These are phyloP conservation scores for Zangia roseola DNA, from an alignment of 768 basidiomycete species.

Conservation along the genomic window DNA sequence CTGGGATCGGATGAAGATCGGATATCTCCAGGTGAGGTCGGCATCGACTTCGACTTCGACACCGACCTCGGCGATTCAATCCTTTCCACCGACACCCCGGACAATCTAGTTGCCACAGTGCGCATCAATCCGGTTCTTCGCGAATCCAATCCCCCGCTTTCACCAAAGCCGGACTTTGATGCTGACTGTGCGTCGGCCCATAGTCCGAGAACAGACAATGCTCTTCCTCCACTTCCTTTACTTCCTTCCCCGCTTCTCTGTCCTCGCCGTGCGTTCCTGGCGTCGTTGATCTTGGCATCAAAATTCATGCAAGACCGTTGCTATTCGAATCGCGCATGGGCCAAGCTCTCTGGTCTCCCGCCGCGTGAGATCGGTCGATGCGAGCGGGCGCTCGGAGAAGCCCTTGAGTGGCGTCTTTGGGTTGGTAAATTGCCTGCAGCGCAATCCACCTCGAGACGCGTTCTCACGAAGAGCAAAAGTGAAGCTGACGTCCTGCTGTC, in stretches of 20 bases:
- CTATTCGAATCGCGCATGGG: conserved; percentile 94
- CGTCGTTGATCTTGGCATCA: conserved; percentile 82
- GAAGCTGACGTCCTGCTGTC: conserved; percentile 38
- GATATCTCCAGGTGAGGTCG: conserved; percentile 43
- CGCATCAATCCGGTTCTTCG: conserved; percentile 35
- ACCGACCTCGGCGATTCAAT: conserved; percentile 28
- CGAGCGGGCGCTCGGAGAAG: conserved; percentile 83
- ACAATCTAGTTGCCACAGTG: conserved; percentile 43
- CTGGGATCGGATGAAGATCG: conserved; percentile 41
- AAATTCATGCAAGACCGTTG: conserved; percentile 94
- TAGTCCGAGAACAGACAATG: conserved; percentile 13
- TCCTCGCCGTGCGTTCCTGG: conserved; percentile 85
- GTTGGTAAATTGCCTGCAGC: conserved; percentile 65
- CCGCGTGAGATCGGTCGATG: conserved; percentile 85
- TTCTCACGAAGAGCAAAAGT: conserved; percentile 51
- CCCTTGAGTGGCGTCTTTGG: conserved; percentile 91
- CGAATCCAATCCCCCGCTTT: conserved; percentile 17
- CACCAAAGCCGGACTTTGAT: conserved; percentile 13
- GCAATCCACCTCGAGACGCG: conserved; percentile 35
- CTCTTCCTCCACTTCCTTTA: conserved; percentile 36
- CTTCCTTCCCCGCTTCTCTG: conserved; percentile 85
- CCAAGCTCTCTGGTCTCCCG: conserved; percentile 85
- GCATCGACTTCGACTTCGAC: conserved; percentile 42
- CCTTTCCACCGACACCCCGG: conserved; percentile 11
- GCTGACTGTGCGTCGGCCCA: conserved; percentile 6